Evolutionary conservation across 495 filamentous ascomycete genomes (phyloP), one percentile per base, ranked within the genome.

Genomic region (Lasiosphaeriaceae sp.): DNA sequence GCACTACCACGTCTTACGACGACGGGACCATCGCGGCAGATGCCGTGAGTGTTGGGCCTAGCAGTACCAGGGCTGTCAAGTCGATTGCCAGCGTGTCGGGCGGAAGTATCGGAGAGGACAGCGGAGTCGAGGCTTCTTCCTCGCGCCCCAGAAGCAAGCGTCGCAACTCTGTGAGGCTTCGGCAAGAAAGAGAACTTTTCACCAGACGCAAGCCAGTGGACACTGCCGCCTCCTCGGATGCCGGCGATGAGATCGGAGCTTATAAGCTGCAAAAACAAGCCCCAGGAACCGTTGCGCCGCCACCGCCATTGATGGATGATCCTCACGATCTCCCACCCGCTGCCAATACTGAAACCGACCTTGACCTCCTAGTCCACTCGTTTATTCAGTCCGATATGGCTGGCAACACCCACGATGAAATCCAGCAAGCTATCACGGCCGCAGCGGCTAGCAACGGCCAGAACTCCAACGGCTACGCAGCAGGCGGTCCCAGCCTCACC

Each of bases 161-260:
- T 11, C 82, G 81, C 26, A 83, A 90, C 34, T 96, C 90, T 3
- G 75, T 97, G 31, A 88, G 84, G 58, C 80, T 86, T 53, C 85
- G 86, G 51, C 94, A 99, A 66, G 94, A 96, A 61, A 80, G 88
- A 21, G 89, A 96, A 64, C 84, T 99, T 11, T 99, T 86, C 64
- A 96, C 92, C 2, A 84, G 92, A 9, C 90, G 89, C 63, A 89
- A 85, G 66, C 78, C 76, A 22, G 70, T 75, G 31, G 85, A 86
- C 16, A 88, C 86, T 8, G 87, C 89, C 21, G 83, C 84, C 46
- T 86, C 88, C 45, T 80, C 77, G 31, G 81, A 86, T 51, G 74
- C 86, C 11, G 83, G 87, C 50, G 86, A 87, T 35, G 80, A 78
- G 52, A 57, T 68, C 46, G 70, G 74, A 9, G 79, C 79, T 12